Evolutionary conservation across 352 stramenopile species (phyloP), one percentile per base, ranked within the genome.

Genomic region (Globisporangium carolinianum): DNA sequence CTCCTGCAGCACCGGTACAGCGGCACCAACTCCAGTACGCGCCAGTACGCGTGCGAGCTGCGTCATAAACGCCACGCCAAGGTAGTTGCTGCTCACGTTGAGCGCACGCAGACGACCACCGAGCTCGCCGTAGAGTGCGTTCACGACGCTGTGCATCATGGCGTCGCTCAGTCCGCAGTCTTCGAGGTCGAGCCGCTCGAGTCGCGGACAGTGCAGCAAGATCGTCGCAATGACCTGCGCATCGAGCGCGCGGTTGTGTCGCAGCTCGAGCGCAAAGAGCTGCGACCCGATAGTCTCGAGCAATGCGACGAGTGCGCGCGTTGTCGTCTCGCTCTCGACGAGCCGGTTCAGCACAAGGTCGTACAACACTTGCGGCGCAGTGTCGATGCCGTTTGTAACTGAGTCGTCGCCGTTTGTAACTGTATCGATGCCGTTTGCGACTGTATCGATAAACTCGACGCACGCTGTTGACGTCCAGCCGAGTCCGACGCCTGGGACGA

Each of bases 151-250:
- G 18, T 15, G 10, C 32, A 53, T 24, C n/a, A 45, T 11, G 1
- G 35, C 32, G 15, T 32, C 56, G 6, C 37, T 45, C 0, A 63
- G 15, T 10, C 58, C 37, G 32, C 51, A 58, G 14, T 35, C 42
- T 39, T 63, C 58, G 1, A 63, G 38, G 14, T 63, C 58, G 17
- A 63, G 52, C 0, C 37, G 50, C 52, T 63, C 51, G 15, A 63
- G 37, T 1, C 12, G 35, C n/a, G 39, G 35, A 46, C 58, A 63
- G 43, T 57, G 24, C 18, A 5, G 3, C 47, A 57, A 6, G 11
- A 58, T 49, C 36, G 24, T 15, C 24, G 45, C 38, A 17, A 63
- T 12, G 12, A 54, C 7, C 4, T 5, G 10, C 36, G 36, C 24
- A 35, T 18, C 14, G 4, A 63, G 37, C 14, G 14, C 14, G 7